A percentile compares a stretch with the other conserved stretches of the same genome.
These are phyloP conservation scores for Eimeria zaria DNA, from an alignment of 169 alveolate species.

Conservation along the genomic window DNA sequence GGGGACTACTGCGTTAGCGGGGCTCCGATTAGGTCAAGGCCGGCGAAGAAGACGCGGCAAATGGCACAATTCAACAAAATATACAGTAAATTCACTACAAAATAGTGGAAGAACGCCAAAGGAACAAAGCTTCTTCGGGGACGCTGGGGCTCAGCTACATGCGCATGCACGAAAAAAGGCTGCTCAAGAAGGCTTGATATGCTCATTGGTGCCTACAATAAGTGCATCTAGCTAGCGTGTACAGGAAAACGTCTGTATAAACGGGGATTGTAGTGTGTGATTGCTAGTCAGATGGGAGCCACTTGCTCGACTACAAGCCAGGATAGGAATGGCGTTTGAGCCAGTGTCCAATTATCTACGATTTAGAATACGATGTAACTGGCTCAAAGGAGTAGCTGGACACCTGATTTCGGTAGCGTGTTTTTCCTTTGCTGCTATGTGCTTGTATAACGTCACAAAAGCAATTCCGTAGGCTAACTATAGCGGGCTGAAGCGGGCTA, in stretches of 20 bases:
- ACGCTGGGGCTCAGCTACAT: conserved; percentile 51
- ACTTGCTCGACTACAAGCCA: background rate
- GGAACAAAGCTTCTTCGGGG: background rate
- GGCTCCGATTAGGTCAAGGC: background rate
- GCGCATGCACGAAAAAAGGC: conserved; percentile 40
- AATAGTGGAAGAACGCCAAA: background rate
- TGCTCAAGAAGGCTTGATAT: background rate
- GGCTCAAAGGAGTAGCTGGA: background rate
- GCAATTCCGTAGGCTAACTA: background rate
- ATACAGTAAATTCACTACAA: background rate
- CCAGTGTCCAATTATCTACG: background rate
- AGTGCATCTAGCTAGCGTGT: background rate
- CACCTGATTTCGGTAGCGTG: background rate
- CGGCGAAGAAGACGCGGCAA: background rate
- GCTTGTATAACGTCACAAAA: background rate
- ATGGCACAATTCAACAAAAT: background rate
- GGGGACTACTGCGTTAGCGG: background rate
- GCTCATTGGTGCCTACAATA: background rate
- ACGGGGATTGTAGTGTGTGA: background rate
- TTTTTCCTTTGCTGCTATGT: background rate
- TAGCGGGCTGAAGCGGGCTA: too few species aligned
- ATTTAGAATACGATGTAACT: background rate
- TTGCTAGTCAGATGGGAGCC: background rate
- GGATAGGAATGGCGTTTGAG: background rate
- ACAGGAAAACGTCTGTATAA: background rate